Conservation (phyloP, 768 basidiomycete genomes). For the Cyclocybe aegerita region DNA sequence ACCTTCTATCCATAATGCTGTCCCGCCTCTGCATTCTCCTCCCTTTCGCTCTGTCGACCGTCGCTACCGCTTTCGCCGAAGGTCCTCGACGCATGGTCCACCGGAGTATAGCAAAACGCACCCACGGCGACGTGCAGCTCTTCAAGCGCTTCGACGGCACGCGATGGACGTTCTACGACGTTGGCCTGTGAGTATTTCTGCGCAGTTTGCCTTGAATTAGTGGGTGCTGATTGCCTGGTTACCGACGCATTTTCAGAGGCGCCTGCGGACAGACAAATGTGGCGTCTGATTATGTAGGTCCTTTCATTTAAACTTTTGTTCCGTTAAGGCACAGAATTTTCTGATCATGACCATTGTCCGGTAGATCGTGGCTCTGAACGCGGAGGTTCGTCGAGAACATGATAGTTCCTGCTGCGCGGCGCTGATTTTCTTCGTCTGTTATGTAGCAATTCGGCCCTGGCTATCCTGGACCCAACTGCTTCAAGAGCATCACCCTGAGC, state of each 20-base stretch:
- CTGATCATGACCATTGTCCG: not conserved
- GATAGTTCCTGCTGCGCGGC: not conserved
- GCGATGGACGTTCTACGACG: conserved; percentile 53
- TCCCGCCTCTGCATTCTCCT: conserved; percentile 17
- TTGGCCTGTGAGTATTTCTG: not conserved
- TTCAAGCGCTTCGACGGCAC: conserved; percentile 36
- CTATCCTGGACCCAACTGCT: conserved; percentile 48
- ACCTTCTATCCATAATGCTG: conserved; percentile 21
- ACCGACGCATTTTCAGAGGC: not conserved
- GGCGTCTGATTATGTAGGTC: no score
- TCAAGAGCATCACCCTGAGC: conserved; percentile 58
- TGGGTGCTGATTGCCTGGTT: not conserved
- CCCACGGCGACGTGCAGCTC: conserved; percentile 37
- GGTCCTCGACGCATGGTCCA: conserved; percentile 11
- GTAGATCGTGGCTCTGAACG: conserved; percentile 51
- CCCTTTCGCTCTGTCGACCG: conserved; percentile 6
- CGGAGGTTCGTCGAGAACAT: conserved; percentile 24
- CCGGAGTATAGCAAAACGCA: conserved; percentile 33
- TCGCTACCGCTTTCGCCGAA: conserved; percentile 6
- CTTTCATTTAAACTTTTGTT: no score
- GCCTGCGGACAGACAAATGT: no score
- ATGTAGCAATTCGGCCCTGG: not conserved
- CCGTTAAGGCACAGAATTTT: no score
- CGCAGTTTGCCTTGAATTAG: no score
- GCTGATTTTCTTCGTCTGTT: conserved; percentile 17